Base-by-base conservation (phyloP, 1,284 basidiomycete species). In the Kwoniella shivajii region DNA sequence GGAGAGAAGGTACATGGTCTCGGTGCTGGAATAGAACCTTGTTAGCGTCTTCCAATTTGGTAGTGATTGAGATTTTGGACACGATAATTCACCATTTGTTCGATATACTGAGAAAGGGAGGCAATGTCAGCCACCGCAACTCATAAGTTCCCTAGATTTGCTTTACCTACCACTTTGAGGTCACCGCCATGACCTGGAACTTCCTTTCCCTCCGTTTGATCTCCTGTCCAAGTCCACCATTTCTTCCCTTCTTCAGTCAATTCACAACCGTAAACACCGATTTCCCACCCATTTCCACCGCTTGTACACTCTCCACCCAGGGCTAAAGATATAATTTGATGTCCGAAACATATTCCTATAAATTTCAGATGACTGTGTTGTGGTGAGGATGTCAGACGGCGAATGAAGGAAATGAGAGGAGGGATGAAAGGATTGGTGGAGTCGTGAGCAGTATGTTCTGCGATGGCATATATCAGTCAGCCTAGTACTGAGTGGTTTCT, bases 321-420 rank as follows among this genome's bases (percentile, higher is more conserved):
- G 0, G 82, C 82, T 1, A 81, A 62, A 2, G 81, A 75, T 31
- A 83, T 68, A 55, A 82, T 78, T 69, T 83, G 82, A 54, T 82
- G 81, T 0, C 82, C 82, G 51, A 81, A 84, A 63, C 82, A 83
- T 52, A 83, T 78, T 1, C 74, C 77, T 24, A 78, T 59, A 22
- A 77, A 57, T 41, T 69, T 70, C 58, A 78, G 59, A 49, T 74
- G 71, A 37, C 61, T 52, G 16, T 61, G 67, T 13, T 55, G 20
- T 4, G 68, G 59, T 3, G 67, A 43, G 4, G 60, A 64, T 13
- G 65, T 65, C 20, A 77, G 42, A 13, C 65, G 30, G 14, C 64
- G 56, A 34, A 77, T 61, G 60, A 70, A 77, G 41, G 64, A 31
- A 47, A 76, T 62, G 33, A 78, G 66, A 14, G 57, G 50, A 0